These are phyloP conservation scores for Benincasa hispida DNA, from an alignment of 306 rosid genomes.

Conservation along the genomic window DNA sequence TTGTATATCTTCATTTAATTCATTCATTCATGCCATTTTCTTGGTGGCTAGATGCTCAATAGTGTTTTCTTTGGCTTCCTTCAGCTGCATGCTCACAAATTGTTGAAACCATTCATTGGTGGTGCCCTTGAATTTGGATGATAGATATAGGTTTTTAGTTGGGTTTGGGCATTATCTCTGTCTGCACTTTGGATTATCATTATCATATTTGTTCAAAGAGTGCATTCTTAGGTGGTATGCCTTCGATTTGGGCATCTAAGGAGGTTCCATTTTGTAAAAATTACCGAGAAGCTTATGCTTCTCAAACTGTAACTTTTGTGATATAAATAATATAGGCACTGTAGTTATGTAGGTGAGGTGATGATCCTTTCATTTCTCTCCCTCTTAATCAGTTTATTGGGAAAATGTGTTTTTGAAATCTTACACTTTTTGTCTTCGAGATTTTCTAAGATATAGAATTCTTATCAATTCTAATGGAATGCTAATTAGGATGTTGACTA, in stretches of 20 bases:
- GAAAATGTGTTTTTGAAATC: neutral
- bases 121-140: neutral
- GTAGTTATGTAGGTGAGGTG: neutral
- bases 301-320: neutral
- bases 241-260: neutral
- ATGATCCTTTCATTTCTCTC: neutral
- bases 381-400: neutral
- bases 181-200: neutral
- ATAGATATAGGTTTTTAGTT: conserved; percentile 1
- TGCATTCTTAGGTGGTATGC: neutral
- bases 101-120: neutral
- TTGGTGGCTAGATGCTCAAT: neutral
- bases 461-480: neutral
- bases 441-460: neutral
- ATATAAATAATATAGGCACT: neutral
- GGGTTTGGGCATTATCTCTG: neutral
- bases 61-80: neutral
- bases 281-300: neutral
- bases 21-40: neutral
- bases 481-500: neutral
- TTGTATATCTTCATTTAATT: neutral
- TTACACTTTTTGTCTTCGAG: neutral
- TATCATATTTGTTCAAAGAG: neutral
- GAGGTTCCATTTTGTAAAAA: neutral
- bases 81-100: neutral